Percentiles rank a stretch among this genome's conserved stretches.
These are phyloP conservation scores for Scedosporium boydii DNA, from an alignment of 2,329 filamentous ascomycete species.

Conservation along the genomic window DNA sequence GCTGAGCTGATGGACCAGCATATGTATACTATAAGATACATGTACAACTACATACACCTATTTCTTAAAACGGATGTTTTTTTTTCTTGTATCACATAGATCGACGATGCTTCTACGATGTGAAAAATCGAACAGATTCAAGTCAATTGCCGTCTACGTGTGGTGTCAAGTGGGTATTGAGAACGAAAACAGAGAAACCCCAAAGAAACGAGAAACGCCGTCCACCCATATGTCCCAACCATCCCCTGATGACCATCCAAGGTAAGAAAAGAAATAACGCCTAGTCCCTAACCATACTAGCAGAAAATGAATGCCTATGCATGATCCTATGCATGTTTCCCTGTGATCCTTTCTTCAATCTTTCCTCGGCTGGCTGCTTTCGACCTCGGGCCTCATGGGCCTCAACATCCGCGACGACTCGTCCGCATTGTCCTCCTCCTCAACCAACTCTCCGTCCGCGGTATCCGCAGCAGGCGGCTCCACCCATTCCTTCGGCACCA, in stretches of 20 bases:
- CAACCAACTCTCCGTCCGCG: constrained; percentile 59
- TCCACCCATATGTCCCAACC: neutral
- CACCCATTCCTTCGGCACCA: constrained; percentile 77
- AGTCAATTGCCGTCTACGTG: neutral
- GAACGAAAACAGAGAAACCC: neutral
- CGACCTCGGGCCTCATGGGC: constrained; percentile 21
- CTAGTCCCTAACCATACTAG: neutral
- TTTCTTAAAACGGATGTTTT: neutral
- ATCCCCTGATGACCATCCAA: neutral
- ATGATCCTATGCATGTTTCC: neutral
- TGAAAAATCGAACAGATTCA: neutral
- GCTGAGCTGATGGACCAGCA: neutral
- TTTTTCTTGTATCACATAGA: neutral
- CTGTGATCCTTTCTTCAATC: neutral
- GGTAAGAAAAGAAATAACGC: neutral
- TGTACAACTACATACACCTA: neutral
- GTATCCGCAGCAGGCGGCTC: constrained; percentile 67
- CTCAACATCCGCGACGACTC: constrained; percentile 53
- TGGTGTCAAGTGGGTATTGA: neutral
- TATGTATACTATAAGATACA: neutral
- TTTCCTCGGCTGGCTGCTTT: neutral
- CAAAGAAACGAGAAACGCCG: neutral
- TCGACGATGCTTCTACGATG: neutral
- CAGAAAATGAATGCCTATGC: neutral
- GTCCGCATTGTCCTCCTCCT: constrained; percentile 39